A percentile compares a stretch with the other conserved stretches of the same genome.
These are phyloP conservation scores for Aspergillus sp. DNA, from an alignment of 2,329 filamentous ascomycete genomes.

Conservation along the genomic window DNA sequence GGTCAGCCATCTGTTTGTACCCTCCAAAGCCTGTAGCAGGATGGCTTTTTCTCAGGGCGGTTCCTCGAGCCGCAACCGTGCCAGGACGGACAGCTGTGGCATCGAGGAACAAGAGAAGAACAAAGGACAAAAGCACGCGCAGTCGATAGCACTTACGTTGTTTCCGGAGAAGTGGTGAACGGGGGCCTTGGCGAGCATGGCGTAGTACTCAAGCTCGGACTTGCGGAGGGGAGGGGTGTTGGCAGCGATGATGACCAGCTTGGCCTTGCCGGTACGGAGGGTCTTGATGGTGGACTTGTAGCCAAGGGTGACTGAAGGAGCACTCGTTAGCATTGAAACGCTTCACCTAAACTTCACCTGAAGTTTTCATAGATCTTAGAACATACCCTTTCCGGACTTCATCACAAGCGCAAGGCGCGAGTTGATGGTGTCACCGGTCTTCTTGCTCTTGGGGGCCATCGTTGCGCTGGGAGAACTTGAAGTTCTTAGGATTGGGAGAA, in stretches of 20 bases:
- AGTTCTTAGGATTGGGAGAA: slow-evolving; percentile 15
- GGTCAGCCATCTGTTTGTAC: slow-evolving; percentile 53
- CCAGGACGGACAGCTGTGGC: background rate
- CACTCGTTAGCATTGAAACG: slow-evolving; percentile 9
- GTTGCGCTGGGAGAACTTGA: slow-evolving; percentile 43
- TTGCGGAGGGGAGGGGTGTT: slow-evolving; percentile 98
- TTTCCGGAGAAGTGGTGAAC: slow-evolving; percentile 98
- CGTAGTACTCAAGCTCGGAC: slow-evolving; percentile 93
- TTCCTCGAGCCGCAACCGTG: slow-evolving; percentile 31
- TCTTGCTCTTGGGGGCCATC: slow-evolving; percentile 69
- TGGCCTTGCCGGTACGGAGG: slow-evolving; percentile 94
- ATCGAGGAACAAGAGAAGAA: background rate
- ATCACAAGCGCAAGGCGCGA: slow-evolving; percentile 68
- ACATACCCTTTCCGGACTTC: slow-evolving; percentile 53
- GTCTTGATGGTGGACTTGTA: slow-evolving; percentile 89
- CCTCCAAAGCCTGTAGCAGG: slow-evolving; percentile 20
- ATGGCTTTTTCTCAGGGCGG: slow-evolving; percentile 89
- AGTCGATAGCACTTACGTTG: slow-evolving; percentile 74
- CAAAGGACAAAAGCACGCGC: background rate
- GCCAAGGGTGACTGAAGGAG: slow-evolving; percentile 69
- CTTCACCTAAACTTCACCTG: background rate
- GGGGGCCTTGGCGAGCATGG: slow-evolving; percentile 87
- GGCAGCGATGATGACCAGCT: slow-evolving; percentile 92
- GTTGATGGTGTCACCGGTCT: slow-evolving; percentile 79
- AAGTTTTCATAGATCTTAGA: background rate